Evolutionary conservation across 257 asterid species (phyloP).

Genomic region (Forsythia suspensa): DNA sequence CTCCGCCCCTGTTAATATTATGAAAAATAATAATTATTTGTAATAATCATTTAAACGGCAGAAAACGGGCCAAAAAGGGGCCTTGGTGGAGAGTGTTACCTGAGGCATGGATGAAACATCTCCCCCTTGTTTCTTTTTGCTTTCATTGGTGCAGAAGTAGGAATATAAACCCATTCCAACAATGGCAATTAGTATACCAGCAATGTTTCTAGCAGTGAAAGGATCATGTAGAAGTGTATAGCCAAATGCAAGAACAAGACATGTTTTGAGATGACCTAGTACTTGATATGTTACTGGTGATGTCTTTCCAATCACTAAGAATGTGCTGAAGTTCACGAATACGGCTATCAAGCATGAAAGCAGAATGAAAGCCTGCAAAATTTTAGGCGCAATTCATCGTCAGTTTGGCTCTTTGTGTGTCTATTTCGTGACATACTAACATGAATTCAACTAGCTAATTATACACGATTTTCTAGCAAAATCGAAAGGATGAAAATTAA

Average conservation of each 20-base stretch:
- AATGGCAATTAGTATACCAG: slow-evolving; percentile 76
- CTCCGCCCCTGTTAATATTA: no score
- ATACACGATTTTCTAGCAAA: not conserved
- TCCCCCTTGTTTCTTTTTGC: slow-evolving; percentile 55
- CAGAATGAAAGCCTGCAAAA: slow-evolving; percentile 66
- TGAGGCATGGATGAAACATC: slow-evolving; percentile 50
- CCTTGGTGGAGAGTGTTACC: slow-evolving; percentile 25
- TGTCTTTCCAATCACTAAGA: slow-evolving; percentile 91
- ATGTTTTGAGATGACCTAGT: slow-evolving; percentile 81
- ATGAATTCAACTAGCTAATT: not conserved
- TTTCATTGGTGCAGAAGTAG: slow-evolving; percentile 73
- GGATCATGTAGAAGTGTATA: slow-evolving; percentile 89
- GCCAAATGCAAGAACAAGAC: slow-evolving; percentile 85
- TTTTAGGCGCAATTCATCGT: not conserved
- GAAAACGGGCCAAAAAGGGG: no score
- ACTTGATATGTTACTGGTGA: slow-evolving; percentile 95
- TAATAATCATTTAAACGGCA: no score
- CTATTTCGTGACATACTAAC: not conserved
- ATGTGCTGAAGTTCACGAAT: slow-evolving; percentile 88
- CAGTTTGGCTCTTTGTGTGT: not conserved
- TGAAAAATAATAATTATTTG: no score
- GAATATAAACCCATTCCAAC: slow-evolving; percentile 88
- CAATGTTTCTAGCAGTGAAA: slow-evolving; percentile 66
- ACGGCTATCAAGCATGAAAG: slow-evolving; percentile 90
- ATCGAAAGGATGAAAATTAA: not conserved